These are phyloP conservation scores for Helianthus tuberosus DNA, from an alignment of 129 eudicot genomes.

Conservation along the genomic window DNA sequence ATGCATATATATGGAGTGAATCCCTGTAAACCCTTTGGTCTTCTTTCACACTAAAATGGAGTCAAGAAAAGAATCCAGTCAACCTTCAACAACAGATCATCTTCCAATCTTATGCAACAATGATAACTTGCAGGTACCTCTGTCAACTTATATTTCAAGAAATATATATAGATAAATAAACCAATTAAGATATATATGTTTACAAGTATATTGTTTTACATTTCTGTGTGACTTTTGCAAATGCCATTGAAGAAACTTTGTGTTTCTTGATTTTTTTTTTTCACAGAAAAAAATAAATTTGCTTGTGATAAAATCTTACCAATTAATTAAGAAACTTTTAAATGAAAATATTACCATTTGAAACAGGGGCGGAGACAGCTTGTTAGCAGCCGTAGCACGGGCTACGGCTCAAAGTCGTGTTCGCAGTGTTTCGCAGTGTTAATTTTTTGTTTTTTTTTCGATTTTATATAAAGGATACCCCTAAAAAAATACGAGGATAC, in stretches of 20 bases:
- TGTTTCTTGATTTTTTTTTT: background rate
- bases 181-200: too few relatives aligned
- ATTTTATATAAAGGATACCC: too few relatives aligned
- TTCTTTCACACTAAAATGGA: constrained; percentile 33
- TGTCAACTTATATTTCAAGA: background rate
- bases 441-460: too few relatives aligned
- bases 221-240: background rate
- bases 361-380: too few relatives aligned
- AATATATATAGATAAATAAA: background rate
- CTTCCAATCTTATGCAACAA: constrained; percentile 32
- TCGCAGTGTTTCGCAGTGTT: too few relatives aligned
- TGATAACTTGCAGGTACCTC: constrained; percentile 33
- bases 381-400: too few relatives aligned
- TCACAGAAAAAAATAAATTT: background rate
- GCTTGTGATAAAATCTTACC: background rate
- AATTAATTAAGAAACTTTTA: too few relatives aligned
- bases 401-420: too few relatives aligned
- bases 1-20: constrained; percentile 27
- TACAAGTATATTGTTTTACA: background rate
- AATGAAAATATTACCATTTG: too few relatives aligned
- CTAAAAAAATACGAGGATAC: too few relatives aligned
- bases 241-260: constrained; percentile 11
- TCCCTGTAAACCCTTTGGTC: constrained; percentile 28
- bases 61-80: constrained; percentile 40
- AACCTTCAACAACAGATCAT: constrained; percentile 36